These are phyloP conservation scores for Phytophthora litchii DNA, from an alignment of 352 stramenopile species.

Conservation along the genomic window DNA sequence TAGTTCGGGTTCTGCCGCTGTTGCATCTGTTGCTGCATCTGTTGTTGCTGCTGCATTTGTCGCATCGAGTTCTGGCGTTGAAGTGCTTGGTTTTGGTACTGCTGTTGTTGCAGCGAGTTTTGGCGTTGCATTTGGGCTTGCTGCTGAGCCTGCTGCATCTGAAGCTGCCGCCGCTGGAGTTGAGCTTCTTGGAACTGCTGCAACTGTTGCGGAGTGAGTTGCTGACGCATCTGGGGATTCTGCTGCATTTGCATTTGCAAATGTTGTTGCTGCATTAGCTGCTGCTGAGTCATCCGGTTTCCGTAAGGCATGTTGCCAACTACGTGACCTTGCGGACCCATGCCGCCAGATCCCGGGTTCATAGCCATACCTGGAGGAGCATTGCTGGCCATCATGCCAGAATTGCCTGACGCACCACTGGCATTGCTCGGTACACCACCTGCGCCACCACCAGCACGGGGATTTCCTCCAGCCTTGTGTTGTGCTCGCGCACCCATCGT, in stretches of 20 bases:
- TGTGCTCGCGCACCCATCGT: conserved; percentile 87
- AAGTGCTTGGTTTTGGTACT: conserved; percentile 55
- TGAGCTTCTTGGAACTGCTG: conserved; percentile 80
- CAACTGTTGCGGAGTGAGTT: conserved; percentile 81
- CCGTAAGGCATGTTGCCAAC: conserved; percentile 78
- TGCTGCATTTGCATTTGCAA: conserved; percentile 84
- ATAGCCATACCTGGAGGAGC: conserved; percentile 54
- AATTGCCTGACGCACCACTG: conserved; percentile 31
- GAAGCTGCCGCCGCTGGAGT: conserved; percentile 73
- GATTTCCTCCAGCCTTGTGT: conserved; percentile 70
- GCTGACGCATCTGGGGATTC: conserved; percentile 81
- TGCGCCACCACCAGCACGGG: conserved; percentile 39
- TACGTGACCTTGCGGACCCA: conserved; percentile 64
- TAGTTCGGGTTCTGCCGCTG: conserved; percentile 67
- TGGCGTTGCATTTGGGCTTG: conserved; percentile 68
- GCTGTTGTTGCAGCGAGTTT: conserved; percentile 61
- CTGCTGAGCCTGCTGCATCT: conserved; percentile 64
- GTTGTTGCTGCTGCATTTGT: conserved; percentile 68
- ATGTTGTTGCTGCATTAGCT: conserved; percentile 78
- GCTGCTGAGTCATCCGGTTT: conserved; percentile 82
- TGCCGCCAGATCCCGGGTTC: conserved; percentile 52
- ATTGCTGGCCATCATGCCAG: conserved; percentile 55
- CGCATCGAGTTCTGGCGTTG: conserved; percentile 63
- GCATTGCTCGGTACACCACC: conserved; percentile 36
- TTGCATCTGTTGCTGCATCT: conserved; percentile 62